Percentiles rank a stretch among this genome's conserved stretches.
Conservation (phyloP, 176 grass and related monocot genomes). For the Aegilops tauschii region DNA sequence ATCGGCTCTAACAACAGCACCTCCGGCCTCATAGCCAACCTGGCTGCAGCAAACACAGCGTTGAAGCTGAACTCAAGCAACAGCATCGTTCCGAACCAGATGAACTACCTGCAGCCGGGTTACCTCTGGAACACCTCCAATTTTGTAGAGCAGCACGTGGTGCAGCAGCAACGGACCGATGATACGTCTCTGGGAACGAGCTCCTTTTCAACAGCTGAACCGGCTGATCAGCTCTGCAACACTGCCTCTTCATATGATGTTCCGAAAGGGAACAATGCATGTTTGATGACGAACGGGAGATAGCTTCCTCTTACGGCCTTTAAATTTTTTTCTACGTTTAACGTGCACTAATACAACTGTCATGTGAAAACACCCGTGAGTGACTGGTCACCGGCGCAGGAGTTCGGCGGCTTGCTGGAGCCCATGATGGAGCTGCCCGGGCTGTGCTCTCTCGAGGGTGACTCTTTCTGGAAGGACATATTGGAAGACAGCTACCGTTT, state of each 20-base stretch:
- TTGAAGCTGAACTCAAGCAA: background rate
- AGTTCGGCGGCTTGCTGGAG: slow-evolving; percentile 23
- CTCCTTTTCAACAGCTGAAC: background rate
- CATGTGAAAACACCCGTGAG: background rate
- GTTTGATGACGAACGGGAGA: too few species aligned
- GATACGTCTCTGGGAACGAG: background rate
- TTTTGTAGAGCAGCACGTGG: background rate
- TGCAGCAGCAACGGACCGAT: background rate
- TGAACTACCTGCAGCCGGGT: slow-evolving; percentile 9
- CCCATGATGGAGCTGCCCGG: slow-evolving; percentile 2
- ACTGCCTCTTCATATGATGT: background rate
- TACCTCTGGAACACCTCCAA: background rate
- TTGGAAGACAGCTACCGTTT: slow-evolving; percentile 28
- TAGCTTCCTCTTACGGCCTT: too few species aligned
- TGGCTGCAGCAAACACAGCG: background rate
- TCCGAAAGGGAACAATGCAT: background rate
- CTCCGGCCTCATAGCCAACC: background rate
- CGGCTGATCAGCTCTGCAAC: background rate
- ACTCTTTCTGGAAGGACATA: slow-evolving; percentile 42
- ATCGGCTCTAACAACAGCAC: background rate
- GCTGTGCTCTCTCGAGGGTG: slow-evolving; percentile 35
- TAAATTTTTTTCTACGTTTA: too few species aligned
- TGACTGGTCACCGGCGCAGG: background rate
- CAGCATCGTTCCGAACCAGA: slow-evolving; percentile 24
- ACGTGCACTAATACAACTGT: too few species aligned